Evolutionary conservation across 106 monocot genomes (phyloP), one percentile per base, ranked within the genome.

Genomic region (Dioscorea dumetorum): DNA sequence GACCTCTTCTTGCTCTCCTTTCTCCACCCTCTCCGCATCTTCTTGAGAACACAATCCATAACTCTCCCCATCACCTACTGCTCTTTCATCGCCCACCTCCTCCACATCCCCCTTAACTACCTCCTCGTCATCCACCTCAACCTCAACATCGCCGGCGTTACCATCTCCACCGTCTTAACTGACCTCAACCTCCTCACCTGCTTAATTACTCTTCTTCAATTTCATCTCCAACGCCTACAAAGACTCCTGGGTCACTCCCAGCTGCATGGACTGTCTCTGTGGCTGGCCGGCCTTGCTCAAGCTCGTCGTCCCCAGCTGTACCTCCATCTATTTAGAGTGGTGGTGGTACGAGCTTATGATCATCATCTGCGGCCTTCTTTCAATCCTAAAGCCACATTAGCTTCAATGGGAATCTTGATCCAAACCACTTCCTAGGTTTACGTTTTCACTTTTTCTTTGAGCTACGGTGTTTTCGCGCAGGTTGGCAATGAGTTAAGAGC

Each of bases 301-400:
- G n/a, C n/a, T n/a, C n/a, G n/a, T n/a, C n/a, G n/a, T n/a, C n/a
- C n/a, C n/a, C n/a, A n/a, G n/a, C n/a, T n/a, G n/a, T n/a, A n/a
- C n/a, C n/a, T n/a, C n/a, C n/a, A n/a, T n/a, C n/a, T n/a, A n/a
- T n/a, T n/a, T n/a, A n/a, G n/a, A n/a, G n/a, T n/a, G n/a, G n/a
- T 89, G 89, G 89, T 89, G 89, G 89, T 89, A 89, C 61, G 89
- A 89, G 77, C 71, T 89, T 53, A 89, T 89, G 89, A 89, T 85
- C 41, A 60, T 95, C 14, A 67, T 95, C 15, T 95, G 91, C 70
- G 95, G 95, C 0, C 75, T 95, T 9, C 77, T 95, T 0, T 67
- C 14, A 82, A 85, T 18, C 90, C 91, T 0, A 81, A 62, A 61
- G 85, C 91, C 17, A 80, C 81, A 5, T 85, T 95, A 11, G 88